Percentiles rank a stretch among this genome's conserved stretches.
These are phyloP conservation scores for Botrytis galanthina DNA, from an alignment of 2,329 filamentous ascomycete genomes.

Conservation along the genomic window DNA sequence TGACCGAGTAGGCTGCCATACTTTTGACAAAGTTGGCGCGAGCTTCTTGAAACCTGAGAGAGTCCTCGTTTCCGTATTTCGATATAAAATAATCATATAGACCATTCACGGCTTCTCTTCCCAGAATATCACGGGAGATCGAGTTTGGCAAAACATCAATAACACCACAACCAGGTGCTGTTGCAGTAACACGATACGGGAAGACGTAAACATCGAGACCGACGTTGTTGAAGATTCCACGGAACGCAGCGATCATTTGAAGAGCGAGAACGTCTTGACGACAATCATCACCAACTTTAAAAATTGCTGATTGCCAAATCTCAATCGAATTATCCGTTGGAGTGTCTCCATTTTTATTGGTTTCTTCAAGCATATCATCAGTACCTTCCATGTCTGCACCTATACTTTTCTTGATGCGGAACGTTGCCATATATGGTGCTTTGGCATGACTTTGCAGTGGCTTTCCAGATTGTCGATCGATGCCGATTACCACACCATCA, in stretches of 20 bases:
- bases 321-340: constrained; percentile 65
- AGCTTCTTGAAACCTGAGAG: constrained; percentile 89
- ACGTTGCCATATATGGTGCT: constrained; percentile 98
- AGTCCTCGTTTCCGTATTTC: constrained; percentile 96
- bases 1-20: constrained; percentile 98
- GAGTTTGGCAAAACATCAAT: constrained; percentile 98
- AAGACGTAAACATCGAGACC: constrained; percentile 96
- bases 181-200: constrained; percentile 95
- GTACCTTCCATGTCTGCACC: constrained; percentile 50
- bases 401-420: constrained; percentile 85
- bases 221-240: constrained; percentile 92
- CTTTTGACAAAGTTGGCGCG: constrained; percentile 98
- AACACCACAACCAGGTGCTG: constrained; percentile 93
- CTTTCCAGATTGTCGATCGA: constrained; percentile 96
- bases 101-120: constrained; percentile 94
- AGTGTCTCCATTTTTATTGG: constrained; percentile 41
- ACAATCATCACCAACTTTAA: constrained; percentile 99
- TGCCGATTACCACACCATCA: constrained; percentile 94
- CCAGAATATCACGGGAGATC: constrained; percentile 97
- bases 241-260: constrained; percentile 97
- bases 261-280: constrained; percentile 94
- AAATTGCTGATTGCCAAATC: constrained; percentile 99
- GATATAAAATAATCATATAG: constrained; percentile 98
- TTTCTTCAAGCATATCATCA: constrained; percentile 52
- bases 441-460: constrained; percentile 97